Percentiles rank a stretch among this genome's conserved stretches.
Conservation (phyloP, 2,329 filamentous ascomycete genomes). For the Clarireedia paspali region DNA sequence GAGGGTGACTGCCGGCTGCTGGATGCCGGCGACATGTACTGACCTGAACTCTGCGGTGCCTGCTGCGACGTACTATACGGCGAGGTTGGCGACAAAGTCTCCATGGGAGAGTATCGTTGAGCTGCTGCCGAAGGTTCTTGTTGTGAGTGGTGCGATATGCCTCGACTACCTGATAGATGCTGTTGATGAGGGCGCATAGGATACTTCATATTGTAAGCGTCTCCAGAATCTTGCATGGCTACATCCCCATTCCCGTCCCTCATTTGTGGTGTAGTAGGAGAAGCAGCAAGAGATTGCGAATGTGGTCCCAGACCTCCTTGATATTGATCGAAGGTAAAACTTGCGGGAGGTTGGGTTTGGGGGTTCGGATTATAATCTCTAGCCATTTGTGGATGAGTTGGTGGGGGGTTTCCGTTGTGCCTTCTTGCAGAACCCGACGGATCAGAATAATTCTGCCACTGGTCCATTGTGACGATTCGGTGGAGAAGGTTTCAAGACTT, state of each 20-base stretch:
- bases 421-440: conserved; percentile 54
- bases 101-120: conserved; percentile 95
- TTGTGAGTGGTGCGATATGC: conserved; percentile 59
- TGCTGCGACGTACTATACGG: conserved; percentile 64
- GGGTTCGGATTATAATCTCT: conserved; percentile 36
- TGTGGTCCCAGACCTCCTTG: conserved; percentile 39
- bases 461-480: conserved; percentile 40
- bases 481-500: conserved; percentile 13
- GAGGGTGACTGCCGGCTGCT: conserved; percentile 71
- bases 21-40: conserved; percentile 39
- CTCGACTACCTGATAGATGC: conserved; percentile 47
- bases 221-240: conserved; percentile 77
- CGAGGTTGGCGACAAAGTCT: conserved; percentile 71
- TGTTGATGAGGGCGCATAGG: conserved; percentile 70
- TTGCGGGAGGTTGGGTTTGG: conserved; percentile 44
- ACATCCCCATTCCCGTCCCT: conserved; percentile 71
- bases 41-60: conserved; percentile 28
- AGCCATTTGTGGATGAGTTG: conserved; percentile 38
- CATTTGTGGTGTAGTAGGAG: conserved; percentile 49
- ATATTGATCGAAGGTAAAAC: conserved; percentile 63
- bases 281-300: conserved; percentile 47
- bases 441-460: conserved; percentile 65
- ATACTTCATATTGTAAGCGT: conserved; percentile 82
- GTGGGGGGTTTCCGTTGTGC: conserved; percentile 48
- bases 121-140: conserved; percentile 75